A percentile compares a stretch with the other conserved stretches of the same genome.
Conservation (phyloP, 306 rosid species). For the Vicia faba region DNA sequence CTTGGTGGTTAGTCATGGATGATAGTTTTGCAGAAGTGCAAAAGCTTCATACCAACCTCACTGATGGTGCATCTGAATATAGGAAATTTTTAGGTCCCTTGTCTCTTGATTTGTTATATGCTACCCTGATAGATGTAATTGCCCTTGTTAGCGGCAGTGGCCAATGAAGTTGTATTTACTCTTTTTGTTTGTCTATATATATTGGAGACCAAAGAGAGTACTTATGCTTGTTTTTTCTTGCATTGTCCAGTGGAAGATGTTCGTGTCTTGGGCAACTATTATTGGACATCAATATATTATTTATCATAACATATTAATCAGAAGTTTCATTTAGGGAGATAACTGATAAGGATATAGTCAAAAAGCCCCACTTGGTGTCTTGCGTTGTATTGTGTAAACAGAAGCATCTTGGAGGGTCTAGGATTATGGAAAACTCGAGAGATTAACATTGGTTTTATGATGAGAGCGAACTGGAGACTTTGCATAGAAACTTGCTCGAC, state of each 20-base stretch:
- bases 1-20: slow-evolving; percentile 91
- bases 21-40: slow-evolving; percentile 66
- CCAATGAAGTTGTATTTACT: slow-evolving; percentile 39
- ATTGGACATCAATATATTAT: background rate
- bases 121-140: slow-evolving; percentile 81
- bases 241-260: slow-evolving; percentile 2
- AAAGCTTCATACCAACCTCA: slow-evolving; percentile 56
- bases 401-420: too few species aligned
- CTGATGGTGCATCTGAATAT: slow-evolving; percentile 64
- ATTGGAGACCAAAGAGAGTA: background rate
- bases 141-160: slow-evolving; percentile 68
- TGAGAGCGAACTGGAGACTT: too few species aligned
- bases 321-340: too few species aligned
- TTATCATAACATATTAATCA: background rate
- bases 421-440: too few species aligned
- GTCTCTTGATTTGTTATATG: slow-evolving; percentile 73
- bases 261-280: background rate
- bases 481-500: too few species aligned
- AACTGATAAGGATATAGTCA: too few species aligned
- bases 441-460: too few species aligned
- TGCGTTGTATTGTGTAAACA: too few species aligned
- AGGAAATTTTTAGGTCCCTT: slow-evolving; percentile 75
- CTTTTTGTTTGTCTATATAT: background rate
- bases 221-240: background rate
- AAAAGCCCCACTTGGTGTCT: too few species aligned